Percentiles rank a stretch among this genome's conserved stretches.
phyloP scores from a whole-genome alignment of 768 basidiomycete species.

The Dioszegia crocea region DNA sequence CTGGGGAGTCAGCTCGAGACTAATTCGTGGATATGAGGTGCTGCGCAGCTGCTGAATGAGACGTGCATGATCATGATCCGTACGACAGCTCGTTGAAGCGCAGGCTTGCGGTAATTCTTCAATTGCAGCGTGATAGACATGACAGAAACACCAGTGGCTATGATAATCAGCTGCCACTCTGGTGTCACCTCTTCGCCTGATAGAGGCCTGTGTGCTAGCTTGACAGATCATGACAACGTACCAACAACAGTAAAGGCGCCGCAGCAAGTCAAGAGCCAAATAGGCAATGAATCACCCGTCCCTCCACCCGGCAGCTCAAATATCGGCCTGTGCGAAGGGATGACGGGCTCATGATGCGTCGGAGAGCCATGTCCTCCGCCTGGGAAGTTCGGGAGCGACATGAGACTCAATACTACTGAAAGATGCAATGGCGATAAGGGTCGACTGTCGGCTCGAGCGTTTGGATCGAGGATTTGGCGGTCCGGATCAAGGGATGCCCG shows the following conservation, averaged over 20 bases:
- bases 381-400: constrained; percentile 40
- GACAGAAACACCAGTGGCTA: constrained; percentile 45
- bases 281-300: constrained; percentile 39
- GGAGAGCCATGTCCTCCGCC: constrained; percentile 6
- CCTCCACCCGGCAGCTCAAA: constrained; percentile 22
- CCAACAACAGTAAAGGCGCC: constrained; percentile 46
- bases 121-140: constrained; percentile 50
- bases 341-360: constrained; percentile 8
- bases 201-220: too few relatives aligned
- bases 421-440: too few relatives aligned
- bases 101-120: constrained; percentile 48
- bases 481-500: too few relatives aligned
- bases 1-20: constrained; percentile 16
- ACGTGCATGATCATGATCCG: constrained; percentile 92
- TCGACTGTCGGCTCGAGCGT: too few relatives aligned
- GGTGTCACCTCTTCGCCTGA: too few relatives aligned
- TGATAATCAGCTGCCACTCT: not conserved
- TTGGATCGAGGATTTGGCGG: too few relatives aligned
- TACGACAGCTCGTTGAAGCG: constrained; percentile 70
- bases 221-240: constrained; percentile 10
- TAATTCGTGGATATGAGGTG: too few relatives aligned
- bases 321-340: constrained; percentile 17
- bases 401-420: not conserved
- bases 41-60: not conserved
- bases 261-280: constrained; percentile 46